These are phyloP conservation scores for Homolaphlyctis polyrhiza DNA, from an alignment of 371 early-diverging fungal genomes.

Conservation along the genomic window DNA sequence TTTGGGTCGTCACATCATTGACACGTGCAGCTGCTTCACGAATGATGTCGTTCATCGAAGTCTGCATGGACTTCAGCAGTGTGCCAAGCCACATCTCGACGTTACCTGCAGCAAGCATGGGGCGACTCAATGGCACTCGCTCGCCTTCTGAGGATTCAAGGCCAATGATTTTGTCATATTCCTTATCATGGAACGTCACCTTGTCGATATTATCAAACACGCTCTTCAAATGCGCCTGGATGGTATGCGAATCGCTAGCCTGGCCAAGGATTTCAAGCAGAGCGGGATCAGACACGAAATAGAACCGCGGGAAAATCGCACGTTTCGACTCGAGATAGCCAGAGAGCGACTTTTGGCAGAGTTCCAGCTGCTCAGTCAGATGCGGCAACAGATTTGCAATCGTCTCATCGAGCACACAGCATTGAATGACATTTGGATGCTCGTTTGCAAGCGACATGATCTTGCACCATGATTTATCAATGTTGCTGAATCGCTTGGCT, in stretches of 20 bases:
- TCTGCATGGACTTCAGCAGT: constrained; percentile 50
- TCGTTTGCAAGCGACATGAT: constrained; percentile 60
- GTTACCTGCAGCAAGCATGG: constrained; percentile 55
- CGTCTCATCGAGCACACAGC: constrained; percentile 57
- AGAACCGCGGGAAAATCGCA: constrained; percentile 62
- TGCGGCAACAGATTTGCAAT: constrained; percentile 58
- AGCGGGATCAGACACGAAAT: constrained; percentile 60
- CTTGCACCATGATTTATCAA: constrained; percentile 62
- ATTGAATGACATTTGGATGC: constrained; percentile 57
- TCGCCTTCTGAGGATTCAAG: constrained; percentile 56
- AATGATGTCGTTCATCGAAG: constrained; percentile 52
- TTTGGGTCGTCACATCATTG: constrained; percentile 52
- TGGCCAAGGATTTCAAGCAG: constrained; percentile 59
- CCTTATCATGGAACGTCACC: constrained; percentile 60
- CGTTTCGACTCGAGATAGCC: constrained; percentile 61
- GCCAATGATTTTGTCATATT: constrained; percentile 58
- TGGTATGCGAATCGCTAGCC: constrained; percentile 60
- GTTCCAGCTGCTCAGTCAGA: constrained; percentile 57
- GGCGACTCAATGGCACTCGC: constrained; percentile 41
- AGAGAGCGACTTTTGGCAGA: constrained; percentile 57
- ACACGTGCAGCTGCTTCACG: constrained; percentile 49
- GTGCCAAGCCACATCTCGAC: constrained; percentile 60
- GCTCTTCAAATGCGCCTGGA: constrained; percentile 54
- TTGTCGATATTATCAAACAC: constrained; percentile 54
- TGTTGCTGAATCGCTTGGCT: constrained; percentile 60